Conservation (phyloP, 441 rosid genomes). For the Francoa sonchifolia region DNA sequence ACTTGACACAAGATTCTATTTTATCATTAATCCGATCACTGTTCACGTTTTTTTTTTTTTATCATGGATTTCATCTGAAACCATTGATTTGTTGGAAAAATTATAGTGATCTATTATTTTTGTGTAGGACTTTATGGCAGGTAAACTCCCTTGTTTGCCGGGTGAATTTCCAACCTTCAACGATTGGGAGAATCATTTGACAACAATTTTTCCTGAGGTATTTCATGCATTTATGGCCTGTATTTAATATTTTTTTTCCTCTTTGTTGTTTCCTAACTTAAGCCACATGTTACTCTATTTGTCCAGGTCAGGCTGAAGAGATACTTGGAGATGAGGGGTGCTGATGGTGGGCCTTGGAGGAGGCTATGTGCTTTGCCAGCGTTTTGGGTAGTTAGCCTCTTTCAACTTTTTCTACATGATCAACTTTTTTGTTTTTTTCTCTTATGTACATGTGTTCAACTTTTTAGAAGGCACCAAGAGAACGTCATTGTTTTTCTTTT, state of each 20-base stretch:
- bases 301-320: slow-evolving; percentile 89
- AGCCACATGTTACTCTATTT: slow-evolving; percentile 5
- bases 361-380: slow-evolving; percentile 94
- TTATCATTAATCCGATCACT: too few relatives aligned
- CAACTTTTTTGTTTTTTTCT: not conserved
- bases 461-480: too few relatives aligned
- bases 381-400: slow-evolving; percentile 59
- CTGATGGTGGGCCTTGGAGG: slow-evolving; percentile 99
- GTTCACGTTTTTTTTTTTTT: too few relatives aligned
- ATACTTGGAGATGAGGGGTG: slow-evolving; percentile 99
- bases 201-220: slow-evolving; percentile 98
- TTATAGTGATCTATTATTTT: slow-evolving; percentile 1
- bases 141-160: slow-evolving; percentile 82
- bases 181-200: slow-evolving; percentile 97
- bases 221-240: not conserved
- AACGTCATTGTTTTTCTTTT: too few relatives aligned
- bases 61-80: not conserved
- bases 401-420: slow-evolving; percentile 2
- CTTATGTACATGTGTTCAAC: not conserved
- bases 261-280: slow-evolving; percentile 8
- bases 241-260: not conserved
- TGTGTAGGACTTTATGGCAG: slow-evolving; percentile 82
- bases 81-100: not conserved
- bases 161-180: slow-evolving; percentile 87
- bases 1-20: not conserved